Evolutionary conservation across 352 stramenopile species (phyloP).

Genomic region (Pythium apleroticum): DNA sequence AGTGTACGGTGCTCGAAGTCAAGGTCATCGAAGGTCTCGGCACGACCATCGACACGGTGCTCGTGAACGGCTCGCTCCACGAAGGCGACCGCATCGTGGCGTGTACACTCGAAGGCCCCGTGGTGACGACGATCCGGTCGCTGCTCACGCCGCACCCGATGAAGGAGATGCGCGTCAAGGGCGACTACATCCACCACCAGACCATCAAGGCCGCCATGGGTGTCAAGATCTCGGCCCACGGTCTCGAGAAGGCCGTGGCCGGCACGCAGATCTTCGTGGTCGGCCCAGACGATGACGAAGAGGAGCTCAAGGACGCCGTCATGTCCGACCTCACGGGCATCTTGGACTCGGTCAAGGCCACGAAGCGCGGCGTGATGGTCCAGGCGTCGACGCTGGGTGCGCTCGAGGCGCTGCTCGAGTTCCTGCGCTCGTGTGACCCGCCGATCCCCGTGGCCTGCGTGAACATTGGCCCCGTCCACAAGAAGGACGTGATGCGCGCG

Average conservation of each 20-base stretch:
- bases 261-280: conserved; percentile 98
- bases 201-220: conserved; percentile 98
- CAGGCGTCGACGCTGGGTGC: conserved; percentile 98
- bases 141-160: conserved; percentile 98
- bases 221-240: conserved; percentile 97
- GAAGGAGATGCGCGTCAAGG: conserved; percentile 96
- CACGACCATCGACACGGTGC: conserved; percentile 98
- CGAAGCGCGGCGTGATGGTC: conserved; percentile 97
- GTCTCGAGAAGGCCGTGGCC: conserved; percentile 97
- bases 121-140: conserved; percentile 96
- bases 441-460: conserved; percentile 94
- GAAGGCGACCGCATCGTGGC: conserved; percentile 97
- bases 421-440: conserved; percentile 93
- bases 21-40: conserved; percentile 99
- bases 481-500: conserved; percentile 98
- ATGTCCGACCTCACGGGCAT: conserved; percentile 96
- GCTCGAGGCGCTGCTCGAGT: conserved; percentile 98
- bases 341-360: conserved; percentile 94
- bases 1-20: conserved; percentile 98
- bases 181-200: conserved; percentile 95
- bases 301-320: conserved; percentile 97
- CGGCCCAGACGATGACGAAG: conserved; percentile 95
- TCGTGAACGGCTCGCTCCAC: conserved; percentile 96
- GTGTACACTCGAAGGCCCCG: conserved; percentile 97
- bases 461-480: conserved; percentile 98